Base-by-base conservation (phyloP, 2,329 filamentous ascomycete genomes). In the Clarireedia paspali region DNA sequence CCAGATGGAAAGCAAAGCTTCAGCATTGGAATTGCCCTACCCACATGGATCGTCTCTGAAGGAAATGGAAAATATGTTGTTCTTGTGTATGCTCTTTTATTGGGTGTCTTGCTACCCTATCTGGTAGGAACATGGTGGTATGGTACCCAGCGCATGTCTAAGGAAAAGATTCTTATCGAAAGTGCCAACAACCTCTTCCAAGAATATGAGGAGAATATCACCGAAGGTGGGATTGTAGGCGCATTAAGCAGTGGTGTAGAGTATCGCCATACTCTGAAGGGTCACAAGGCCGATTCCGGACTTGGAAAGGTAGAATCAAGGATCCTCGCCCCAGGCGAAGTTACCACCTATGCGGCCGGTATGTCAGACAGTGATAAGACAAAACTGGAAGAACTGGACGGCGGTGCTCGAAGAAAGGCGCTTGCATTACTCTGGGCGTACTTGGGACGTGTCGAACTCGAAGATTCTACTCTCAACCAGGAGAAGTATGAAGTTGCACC, bases 71-170 rank as follows among this genome's bases (percentile, higher is more conserved):
- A 96, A 76, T 97, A 95, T 68, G 88, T 99, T 53, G 78, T 99
- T 59, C 77, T 96, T 56, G 80, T 96, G 61, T 99, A 99, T 71
- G 91, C 90, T 39, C 73, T 87, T 36, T 80, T 97, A 40, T 84
- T 99, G 51, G 94, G 92, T 55, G 89, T 97, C 59, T 76, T 96
- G 58, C 77, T 99, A 52, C 94, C 94, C 2, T 99, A 95, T 71
- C 77, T 94, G 48, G 92, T 99, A 55, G 94, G 94, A 48, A 91
- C 88, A 57, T 99, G 94, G 94, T 99, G 94, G 94, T 99, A 99
- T 70, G 94, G 95, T 59, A 95, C 90, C 36, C 92, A 96, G 72
- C 83, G 86, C 66, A 83, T 89, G 72, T 97, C 94, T 39, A 95
- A 92, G 74, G 95, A 99, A 72, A 90, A 89, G 64, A 88, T 97